A percentile compares a stretch with the other conserved stretches of the same genome.
Conservation (phyloP, 2,329 filamentous ascomycete genomes). For the Cercospora sojina region DNA sequence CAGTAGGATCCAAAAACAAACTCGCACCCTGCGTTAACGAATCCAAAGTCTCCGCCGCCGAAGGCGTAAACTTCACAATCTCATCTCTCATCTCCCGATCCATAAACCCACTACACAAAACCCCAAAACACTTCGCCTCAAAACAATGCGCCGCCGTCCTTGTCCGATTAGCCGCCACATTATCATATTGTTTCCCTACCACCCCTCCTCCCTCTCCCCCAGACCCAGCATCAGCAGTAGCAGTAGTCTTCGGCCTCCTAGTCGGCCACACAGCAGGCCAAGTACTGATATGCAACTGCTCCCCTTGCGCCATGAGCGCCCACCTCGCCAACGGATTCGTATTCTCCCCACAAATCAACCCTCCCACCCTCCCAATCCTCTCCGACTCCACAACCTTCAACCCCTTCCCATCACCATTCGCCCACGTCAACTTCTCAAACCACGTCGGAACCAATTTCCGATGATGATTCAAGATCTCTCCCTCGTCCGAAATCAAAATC, state of each 20-base stretch:
- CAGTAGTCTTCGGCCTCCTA: slow-evolving; percentile 2
- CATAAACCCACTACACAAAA: slow-evolving; percentile 50
- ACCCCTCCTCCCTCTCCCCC: not conserved
- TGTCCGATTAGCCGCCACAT: slow-evolving; percentile 54
- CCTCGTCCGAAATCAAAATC: slow-evolving; percentile 47
- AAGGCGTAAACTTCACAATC: slow-evolving; percentile 35
- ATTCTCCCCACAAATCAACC: slow-evolving; percentile 58
- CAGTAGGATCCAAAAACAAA: slow-evolving; percentile 55
- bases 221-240: not conserved
- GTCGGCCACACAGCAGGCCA: slow-evolving; percentile 60
- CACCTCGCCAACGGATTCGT: slow-evolving; percentile 58
- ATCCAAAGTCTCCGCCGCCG: slow-evolving; percentile 38
- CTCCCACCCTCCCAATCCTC: slow-evolving; percentile 49
- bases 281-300: slow-evolving; percentile 56
- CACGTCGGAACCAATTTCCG: slow-evolving; percentile 58
- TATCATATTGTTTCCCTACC: slow-evolving; percentile 50
- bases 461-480: slow-evolving; percentile 52
- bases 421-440: slow-evolving; percentile 58
- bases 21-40: slow-evolving; percentile 47
- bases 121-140: slow-evolving; percentile 58
- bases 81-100: slow-evolving; percentile 39
- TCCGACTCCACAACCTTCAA: slow-evolving; percentile 49
- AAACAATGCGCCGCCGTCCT: slow-evolving; percentile 58
- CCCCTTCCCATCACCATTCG: slow-evolving; percentile 53
- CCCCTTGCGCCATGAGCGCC: slow-evolving; percentile 54